Evolutionary conservation across 148 eudicot genomes (phyloP), one percentile per base, ranked within the genome.

Genomic region (Rhododendron mucronatum): DNA sequence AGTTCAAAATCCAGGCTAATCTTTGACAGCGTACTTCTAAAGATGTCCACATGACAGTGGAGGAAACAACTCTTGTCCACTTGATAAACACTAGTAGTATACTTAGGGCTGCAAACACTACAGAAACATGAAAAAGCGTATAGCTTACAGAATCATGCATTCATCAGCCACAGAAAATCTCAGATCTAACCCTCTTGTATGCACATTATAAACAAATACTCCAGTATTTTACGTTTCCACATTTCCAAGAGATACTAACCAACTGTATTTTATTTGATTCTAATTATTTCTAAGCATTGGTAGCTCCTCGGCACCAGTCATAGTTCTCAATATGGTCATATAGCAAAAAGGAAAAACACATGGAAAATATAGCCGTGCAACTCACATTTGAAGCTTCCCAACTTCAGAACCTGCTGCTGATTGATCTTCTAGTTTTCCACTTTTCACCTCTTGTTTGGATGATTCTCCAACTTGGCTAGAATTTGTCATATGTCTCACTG

Each of bases 381-480:
- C 35, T 84, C 89, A 91, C 65, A 89, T 44, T 69, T 80, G 82
- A 86, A 92, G 90, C 65, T 89, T 87, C 67, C 80, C 87, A 59
- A 91, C 28, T 77, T 88, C 85, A 37, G 91, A 88, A 83, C 84
- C 89, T 78, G 81, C 76, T 14, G 53, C 79, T 35, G 85, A 76
- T 39, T 76, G 50, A 18, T 83, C 88, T 55, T 76, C 82, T 9
- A 65, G 28, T 28, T 33, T 76, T 21, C 9, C 61, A 53, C 47
- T 77, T 63, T 83, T 87, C n/a, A 77, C 83, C 48, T 86, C 81
- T 76, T 61, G 63, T 21, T 76, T 50, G 6, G 88, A 86, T 44
- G 90, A 71, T 41, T 86, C 86, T 53, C 85, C 88, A 57, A 69
- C 85, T 76, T 81, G 90, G 67, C 77, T 77, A 35, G 88, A 41